Conservation (phyloP, 2,329 filamentous ascomycete genomes). For the Fusarium albosuccineum region DNA sequence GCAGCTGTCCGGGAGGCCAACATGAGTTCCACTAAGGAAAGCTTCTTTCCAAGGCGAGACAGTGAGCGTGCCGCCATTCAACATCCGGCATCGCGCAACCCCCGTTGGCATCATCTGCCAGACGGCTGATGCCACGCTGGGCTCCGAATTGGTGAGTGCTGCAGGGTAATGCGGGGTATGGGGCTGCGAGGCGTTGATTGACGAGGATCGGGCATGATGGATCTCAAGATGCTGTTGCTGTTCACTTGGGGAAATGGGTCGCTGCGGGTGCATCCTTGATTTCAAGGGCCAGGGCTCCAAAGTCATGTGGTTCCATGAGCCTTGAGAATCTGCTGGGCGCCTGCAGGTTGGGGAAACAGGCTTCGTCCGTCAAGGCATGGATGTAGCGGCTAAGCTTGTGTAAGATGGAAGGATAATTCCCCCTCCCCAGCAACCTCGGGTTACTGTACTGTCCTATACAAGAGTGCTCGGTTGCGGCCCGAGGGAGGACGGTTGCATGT, state of each 20-base stretch:
- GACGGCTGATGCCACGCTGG: constrained; percentile 30
- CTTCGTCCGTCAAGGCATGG: background rate
- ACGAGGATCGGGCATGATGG: constrained; percentile 12
- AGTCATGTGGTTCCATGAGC: constrained; percentile 3
- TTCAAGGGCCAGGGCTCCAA: background rate
- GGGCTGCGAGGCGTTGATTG: constrained; percentile 2
- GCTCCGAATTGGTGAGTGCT: constrained; percentile 9
- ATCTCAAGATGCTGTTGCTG: constrained; percentile 20
- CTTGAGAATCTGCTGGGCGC: constrained; percentile 2
- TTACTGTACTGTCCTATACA: background rate
- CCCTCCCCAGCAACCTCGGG: background rate
- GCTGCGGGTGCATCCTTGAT: constrained; percentile 17
- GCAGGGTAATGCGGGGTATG: constrained; percentile 34
- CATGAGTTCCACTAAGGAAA: constrained; percentile 17
- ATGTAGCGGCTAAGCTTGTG: background rate
- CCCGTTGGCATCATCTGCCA: constrained; percentile 29
- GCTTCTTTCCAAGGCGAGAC: constrained; percentile 32
- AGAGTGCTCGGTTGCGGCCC: constrained; percentile 1
- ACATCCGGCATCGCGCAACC: constrained; percentile 20
- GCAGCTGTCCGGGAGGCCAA: background rate
- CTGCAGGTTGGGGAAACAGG: constrained; percentile 6
- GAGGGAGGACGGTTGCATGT: background rate
- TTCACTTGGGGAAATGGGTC: constrained; percentile 15
- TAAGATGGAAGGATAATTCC: constrained; percentile 8
- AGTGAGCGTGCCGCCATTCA: constrained; percentile 18